Conservation (phyloP, 371 early-diverging fungal genomes). For the Mucor irregularis region DNA sequence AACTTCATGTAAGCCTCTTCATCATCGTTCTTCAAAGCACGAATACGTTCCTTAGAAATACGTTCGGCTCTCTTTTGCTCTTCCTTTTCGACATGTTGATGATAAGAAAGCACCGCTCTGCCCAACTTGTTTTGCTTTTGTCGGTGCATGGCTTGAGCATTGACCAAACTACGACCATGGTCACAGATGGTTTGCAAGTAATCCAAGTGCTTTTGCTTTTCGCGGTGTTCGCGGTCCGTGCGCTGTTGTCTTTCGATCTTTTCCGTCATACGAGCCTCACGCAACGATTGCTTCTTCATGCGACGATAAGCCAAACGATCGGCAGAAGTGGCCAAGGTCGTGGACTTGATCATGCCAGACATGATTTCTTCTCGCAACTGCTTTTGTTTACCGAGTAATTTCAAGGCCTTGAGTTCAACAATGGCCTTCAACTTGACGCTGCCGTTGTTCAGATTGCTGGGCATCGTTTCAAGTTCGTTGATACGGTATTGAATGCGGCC, state of each 20-base stretch:
- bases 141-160: slow-evolving; percentile 65
- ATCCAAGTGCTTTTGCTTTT: slow-evolving; percentile 82
- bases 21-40: slow-evolving; percentile 92
- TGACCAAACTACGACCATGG: slow-evolving; percentile 77
- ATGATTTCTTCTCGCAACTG: slow-evolving; percentile 81
- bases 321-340: slow-evolving; percentile 77
- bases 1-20: slow-evolving; percentile 96
- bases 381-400: slow-evolving; percentile 76
- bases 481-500: slow-evolving; percentile 75
- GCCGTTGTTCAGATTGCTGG: slow-evolving; percentile 26
- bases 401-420: slow-evolving; percentile 86
- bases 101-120: slow-evolving; percentile 72
- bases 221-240: slow-evolving; percentile 82
- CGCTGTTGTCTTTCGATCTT: slow-evolving; percentile 88
- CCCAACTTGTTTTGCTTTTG: slow-evolving; percentile 68
- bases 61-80: slow-evolving; percentile 85
- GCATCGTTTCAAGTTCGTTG: slow-evolving; percentile 65
- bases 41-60: slow-evolving; percentile 90
- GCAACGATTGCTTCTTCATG: slow-evolving; percentile 86
- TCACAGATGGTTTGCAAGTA: slow-evolving; percentile 74
- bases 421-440: slow-evolving; percentile 60
- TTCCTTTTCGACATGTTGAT: slow-evolving; percentile 86
- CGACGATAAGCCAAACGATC: slow-evolving; percentile 82
- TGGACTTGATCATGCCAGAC: slow-evolving; percentile 61
- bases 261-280: slow-evolving; percentile 92